phyloP scores from a whole-genome alignment of 495 filamentous ascomycete species.

The Glutinoglossum americanum region DNA sequence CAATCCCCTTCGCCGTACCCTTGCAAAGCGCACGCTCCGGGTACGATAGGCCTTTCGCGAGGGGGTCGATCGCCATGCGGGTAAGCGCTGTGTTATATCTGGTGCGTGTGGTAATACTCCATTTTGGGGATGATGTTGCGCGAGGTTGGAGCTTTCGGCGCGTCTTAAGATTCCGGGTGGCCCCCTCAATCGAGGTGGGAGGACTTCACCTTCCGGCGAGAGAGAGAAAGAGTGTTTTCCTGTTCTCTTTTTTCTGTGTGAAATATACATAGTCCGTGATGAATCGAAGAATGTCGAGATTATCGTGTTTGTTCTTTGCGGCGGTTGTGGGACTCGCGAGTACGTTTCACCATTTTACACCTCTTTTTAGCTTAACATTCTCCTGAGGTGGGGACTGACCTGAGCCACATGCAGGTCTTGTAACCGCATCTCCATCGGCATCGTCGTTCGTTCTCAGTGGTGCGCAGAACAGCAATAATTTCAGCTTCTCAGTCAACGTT shows the following conservation, averaged over 20 bases:
- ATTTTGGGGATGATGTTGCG: neutral
- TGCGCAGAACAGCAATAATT: neutral
- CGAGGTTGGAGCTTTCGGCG: too few relatives aligned
- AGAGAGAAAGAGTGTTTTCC: neutral
- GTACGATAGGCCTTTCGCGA: neutral
- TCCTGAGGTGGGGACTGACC: neutral
- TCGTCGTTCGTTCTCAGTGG: neutral
- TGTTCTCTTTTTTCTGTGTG: neutral
- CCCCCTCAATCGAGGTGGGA: neutral
- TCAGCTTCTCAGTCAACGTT: constrained; percentile 2
- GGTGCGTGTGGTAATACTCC: neutral
- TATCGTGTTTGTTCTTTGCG: neutral
- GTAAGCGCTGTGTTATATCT: neutral
- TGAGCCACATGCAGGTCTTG: neutral
- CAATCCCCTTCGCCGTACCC: neutral
- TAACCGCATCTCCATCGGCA: neutral
- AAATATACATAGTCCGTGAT: neutral
- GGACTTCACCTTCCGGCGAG: neutral
- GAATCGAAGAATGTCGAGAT: neutral
- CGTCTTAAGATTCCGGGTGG: neutral
- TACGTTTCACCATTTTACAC: too few relatives aligned
- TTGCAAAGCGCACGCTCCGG: neutral
- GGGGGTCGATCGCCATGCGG: neutral
- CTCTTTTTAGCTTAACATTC: neutral
- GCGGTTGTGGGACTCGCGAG: neutral